Conservation (phyloP, 2,329 filamentous ascomycete genomes). For the Sordariomycetes sp. region DNA sequence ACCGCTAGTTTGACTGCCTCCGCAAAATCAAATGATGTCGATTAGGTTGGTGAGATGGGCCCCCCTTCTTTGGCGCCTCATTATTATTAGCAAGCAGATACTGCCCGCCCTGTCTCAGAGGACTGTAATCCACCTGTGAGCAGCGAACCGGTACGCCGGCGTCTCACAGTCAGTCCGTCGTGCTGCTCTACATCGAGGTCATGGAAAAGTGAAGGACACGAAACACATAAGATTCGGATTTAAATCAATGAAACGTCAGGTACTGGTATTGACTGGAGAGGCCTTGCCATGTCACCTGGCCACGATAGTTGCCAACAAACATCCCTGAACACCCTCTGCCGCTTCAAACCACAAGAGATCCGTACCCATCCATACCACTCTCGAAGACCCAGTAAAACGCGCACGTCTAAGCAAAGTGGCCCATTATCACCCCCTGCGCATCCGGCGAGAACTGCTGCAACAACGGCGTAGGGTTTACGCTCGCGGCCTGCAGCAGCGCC, state of each 20-base stretch:
- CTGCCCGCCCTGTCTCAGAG: no score
- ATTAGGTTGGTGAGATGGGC: no score
- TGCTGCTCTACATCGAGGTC: no score
- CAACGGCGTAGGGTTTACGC: constrained; percentile 62
- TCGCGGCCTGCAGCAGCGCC: constrained; percentile 58
- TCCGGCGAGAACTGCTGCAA: constrained; percentile 65
- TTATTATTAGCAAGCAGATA: no score
- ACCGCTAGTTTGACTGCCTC: no score
- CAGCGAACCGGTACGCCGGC: no score
- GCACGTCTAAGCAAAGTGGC: constrained; percentile 53
- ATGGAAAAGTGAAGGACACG: neutral
- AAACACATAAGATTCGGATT: neutral
- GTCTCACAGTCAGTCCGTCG: no score
- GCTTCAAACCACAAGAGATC: neutral
- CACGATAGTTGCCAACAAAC: neutral
- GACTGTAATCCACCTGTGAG: no score
- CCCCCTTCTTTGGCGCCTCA: no score
- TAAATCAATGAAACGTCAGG: neutral
- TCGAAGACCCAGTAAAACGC: neutral
- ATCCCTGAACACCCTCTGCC: neutral
- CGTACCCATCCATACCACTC: neutral
- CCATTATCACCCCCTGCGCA: constrained; percentile 66
- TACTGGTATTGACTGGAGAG: neutral
- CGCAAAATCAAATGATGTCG: no score
- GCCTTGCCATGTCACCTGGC: neutral